Evolutionary conservation across 1,139 yeast genomes (phyloP).

Genomic region (Scheffersomyces parashehatae): DNA sequence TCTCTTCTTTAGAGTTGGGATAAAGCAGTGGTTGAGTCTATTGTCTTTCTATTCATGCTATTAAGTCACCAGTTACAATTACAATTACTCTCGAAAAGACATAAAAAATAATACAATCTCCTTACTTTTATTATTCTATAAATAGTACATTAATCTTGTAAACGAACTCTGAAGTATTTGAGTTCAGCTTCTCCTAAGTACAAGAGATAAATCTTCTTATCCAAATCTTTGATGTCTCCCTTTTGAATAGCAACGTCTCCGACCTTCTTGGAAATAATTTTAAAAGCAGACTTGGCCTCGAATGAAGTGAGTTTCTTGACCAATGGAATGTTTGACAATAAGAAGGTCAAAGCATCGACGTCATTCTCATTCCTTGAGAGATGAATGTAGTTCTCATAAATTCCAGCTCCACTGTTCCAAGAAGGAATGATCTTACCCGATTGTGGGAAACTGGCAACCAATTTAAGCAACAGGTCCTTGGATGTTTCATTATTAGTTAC

Average conservation of each 20-base stretch:
- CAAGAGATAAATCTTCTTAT: slow-evolving; percentile 31
- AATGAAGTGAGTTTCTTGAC: slow-evolving; percentile 29
- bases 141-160: slow-evolving; percentile 1
- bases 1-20: no score
- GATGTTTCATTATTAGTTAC: slow-evolving; percentile 44
- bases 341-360: slow-evolving; percentile 15
- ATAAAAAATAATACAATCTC: no score
- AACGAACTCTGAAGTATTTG: slow-evolving; percentile 33
- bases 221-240: slow-evolving; percentile 14
- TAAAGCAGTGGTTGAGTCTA: no score
- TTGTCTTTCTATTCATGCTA: no score
- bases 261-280: slow-evolving; percentile 51
- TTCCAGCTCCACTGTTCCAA: slow-evolving; percentile 66
- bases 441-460: slow-evolving; percentile 51
- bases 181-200: slow-evolving; percentile 51
- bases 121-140: no score
- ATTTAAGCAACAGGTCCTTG: slow-evolving; percentile 20
- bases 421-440: slow-evolving; percentile 40
- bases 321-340: slow-evolving; percentile 49
- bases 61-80: no score
- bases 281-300: slow-evolving; percentile 46
- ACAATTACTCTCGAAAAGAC: no score
- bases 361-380: slow-evolving; percentile 21
- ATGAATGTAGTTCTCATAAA: slow-evolving; percentile 50
- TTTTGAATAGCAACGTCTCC: slow-evolving; percentile 40